phyloP scores from a whole-genome alignment of 2,329 filamentous ascomycete genomes.

The Pyrenophora teres region DNA sequence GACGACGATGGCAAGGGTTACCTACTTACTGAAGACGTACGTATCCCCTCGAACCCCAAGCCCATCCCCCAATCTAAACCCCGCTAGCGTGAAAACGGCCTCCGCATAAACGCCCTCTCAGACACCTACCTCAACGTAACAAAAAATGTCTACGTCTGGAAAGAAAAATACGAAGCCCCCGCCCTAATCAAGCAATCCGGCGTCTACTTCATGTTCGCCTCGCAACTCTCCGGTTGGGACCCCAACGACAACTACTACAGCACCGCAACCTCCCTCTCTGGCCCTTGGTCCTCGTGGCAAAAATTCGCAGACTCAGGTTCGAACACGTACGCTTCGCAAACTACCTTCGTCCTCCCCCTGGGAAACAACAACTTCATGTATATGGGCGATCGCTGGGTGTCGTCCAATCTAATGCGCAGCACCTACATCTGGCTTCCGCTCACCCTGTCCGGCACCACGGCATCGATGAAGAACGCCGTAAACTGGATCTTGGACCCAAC shows the following conservation, averaged over 20 bases:
- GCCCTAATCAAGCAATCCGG: slow-evolving; percentile 65
- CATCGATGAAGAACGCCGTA: slow-evolving; percentile 57
- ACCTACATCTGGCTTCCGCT: slow-evolving; percentile 71
- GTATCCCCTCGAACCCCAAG: slow-evolving; percentile 21
- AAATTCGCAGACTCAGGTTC: slow-evolving; percentile 62
- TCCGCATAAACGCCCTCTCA: slow-evolving; percentile 62
- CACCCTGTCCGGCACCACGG: slow-evolving; percentile 57
- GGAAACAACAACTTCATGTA: slow-evolving; percentile 57
- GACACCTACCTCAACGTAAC: slow-evolving; percentile 61
- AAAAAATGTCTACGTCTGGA: slow-evolving; percentile 58
- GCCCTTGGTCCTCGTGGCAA: slow-evolving; percentile 66
- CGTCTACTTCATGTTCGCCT: slow-evolving; percentile 69
- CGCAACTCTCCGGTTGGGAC: slow-evolving; percentile 55
- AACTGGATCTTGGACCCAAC: slow-evolving; percentile 59
- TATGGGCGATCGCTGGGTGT: slow-evolving; percentile 70
- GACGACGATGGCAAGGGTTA: slow-evolving; percentile 66
- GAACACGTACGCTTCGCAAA: slow-evolving; percentile 66
- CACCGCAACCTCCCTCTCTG: slow-evolving; percentile 61
- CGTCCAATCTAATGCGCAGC: slow-evolving; percentile 61
- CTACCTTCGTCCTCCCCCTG: slow-evolving; percentile 61
- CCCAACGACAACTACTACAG: slow-evolving; percentile 69
- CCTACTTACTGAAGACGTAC: slow-evolving; percentile 66
- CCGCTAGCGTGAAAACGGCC: slow-evolving; percentile 58
- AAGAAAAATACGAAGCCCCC: slow-evolving; percentile 63
- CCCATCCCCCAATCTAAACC: neutral